Evolutionary conservation across 768 basidiomycete genomes (phyloP), one percentile per base, ranked within the genome.

Genomic region (Amanita molliuscula): DNA sequence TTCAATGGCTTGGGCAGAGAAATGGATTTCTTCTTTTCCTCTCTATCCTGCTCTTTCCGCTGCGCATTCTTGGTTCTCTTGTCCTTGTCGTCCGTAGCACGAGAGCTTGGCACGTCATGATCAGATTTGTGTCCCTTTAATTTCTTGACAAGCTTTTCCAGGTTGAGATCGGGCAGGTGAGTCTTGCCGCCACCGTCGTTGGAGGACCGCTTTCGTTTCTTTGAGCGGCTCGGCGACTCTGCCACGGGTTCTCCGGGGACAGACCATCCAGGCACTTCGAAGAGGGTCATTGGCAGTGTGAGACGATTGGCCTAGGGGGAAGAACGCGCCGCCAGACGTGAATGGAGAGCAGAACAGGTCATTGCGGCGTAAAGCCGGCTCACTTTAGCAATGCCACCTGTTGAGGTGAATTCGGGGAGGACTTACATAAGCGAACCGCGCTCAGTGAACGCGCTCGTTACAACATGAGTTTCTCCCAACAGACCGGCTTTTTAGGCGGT

Each of bases 181-280:
- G 65, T 8, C 49, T 69, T 65, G 45, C 64, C 66, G 36, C 65
- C 65, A 34, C 65, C 59, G 35, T 75, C 71, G 20, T 60, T 59
- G 16, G 59, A 53, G 2, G 68, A 62, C 31, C 75, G 71, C 59
- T 81, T 78, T 38, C 79, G 77, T 55, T 80, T 85, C 59, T 74
- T 80, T 15, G 73, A 75, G 20, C 62, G 61, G 1, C 53, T 48
- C 33, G 52, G 56, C 4, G 64, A 57, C 37, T 68, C 64, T 26
- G 65, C 51, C 40, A 77, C 61, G 5, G 76, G 74, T 6, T 59
- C 62, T 18, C 69, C 61, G 33, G 71, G 63, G 11, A 85, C 65
- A 26, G 76, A 71, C 84, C 84, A 87, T 15, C 84, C 84, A 3
- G 83, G 78, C 16, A 86, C 78, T 37, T 82, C 68, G 62, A 87